phyloP scores from a whole-genome alignment of 73 alveolate genomes.

The Uronychia setigera region DNA sequence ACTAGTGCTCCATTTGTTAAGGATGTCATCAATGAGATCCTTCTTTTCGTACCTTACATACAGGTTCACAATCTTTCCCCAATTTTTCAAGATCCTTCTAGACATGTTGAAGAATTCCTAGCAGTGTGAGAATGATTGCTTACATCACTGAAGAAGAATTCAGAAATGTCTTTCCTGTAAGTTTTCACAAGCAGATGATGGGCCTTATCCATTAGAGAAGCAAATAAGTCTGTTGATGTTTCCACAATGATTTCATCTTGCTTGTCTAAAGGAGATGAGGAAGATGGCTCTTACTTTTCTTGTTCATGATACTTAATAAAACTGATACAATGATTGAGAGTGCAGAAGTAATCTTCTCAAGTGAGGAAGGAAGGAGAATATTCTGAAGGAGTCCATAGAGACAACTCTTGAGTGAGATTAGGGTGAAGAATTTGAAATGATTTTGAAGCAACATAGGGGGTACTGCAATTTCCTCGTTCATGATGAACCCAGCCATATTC shows the following conservation, averaged over 20 bases:
- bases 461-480: slow-evolving; percentile 1
- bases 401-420: slow-evolving; percentile 40
- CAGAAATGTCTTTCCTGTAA: slow-evolving; percentile 61
- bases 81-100: slow-evolving; percentile 56
- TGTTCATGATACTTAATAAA: slow-evolving; percentile 37
- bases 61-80: slow-evolving; percentile 58
- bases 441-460: slow-evolving; percentile 47
- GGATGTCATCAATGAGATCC: slow-evolving; percentile 53
- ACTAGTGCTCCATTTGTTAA: slow-evolving; percentile 54
- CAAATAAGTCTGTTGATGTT: slow-evolving; percentile 61
- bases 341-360: slow-evolving; percentile 43
- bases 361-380: slow-evolving; percentile 33
- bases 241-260: slow-evolving; percentile 30
- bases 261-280: slow-evolving; percentile 16
- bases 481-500: slow-evolving; percentile 16
- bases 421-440: slow-evolving; percentile 52
- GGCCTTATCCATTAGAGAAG: slow-evolving; percentile 60
- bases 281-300: slow-evolving; percentile 6
- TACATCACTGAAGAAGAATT: slow-evolving; percentile 52
- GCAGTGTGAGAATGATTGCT: neutral
- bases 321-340: slow-evolving; percentile 44
- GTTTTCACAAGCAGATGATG: slow-evolving; percentile 54
- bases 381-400: slow-evolving; percentile 33
- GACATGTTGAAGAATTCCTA: slow-evolving; percentile 52
- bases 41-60: slow-evolving; percentile 47